Conservation (phyloP, 108 stramenopile genomes). For the Pseudonitzschia multiseries region DNA sequence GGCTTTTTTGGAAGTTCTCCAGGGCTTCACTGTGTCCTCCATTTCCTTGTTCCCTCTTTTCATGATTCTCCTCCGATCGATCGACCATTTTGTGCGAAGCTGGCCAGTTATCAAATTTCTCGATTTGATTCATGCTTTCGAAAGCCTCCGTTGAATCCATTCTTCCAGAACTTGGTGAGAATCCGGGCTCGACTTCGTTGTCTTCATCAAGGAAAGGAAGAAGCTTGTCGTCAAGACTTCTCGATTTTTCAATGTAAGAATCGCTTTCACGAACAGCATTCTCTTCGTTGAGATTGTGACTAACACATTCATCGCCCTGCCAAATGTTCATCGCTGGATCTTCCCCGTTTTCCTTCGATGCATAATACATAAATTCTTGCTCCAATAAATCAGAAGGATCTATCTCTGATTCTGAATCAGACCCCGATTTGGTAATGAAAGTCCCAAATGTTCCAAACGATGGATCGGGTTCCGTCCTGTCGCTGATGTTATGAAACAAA, state of each 20-base stretch:
- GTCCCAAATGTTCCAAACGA: not conserved
- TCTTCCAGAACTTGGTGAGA: not conserved
- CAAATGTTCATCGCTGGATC: not conserved
- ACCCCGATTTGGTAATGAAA: not conserved
- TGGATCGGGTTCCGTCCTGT: not conserved
- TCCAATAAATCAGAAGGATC: not conserved
- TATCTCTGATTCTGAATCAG: not conserved
- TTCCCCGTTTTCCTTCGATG: not conserved
- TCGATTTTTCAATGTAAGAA: not conserved
- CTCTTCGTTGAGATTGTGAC: not conserved
- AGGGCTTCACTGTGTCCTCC: not conserved
- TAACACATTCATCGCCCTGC: not conserved
- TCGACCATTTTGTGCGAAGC: not conserved
- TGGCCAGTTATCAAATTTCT: not conserved
- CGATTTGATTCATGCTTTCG: not conserved
- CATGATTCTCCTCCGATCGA: not conserved
- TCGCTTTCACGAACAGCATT: not conserved
- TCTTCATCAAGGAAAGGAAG: not conserved
- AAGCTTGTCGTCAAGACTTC: constrained; percentile 5
- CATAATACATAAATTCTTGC: constrained; percentile 3
- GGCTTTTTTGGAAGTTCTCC: not conserved
- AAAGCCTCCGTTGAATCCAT: not conserved
- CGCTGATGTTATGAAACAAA: constrained; percentile 3
- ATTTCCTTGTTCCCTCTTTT: not conserved
- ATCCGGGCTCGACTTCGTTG: not conserved